Percentiles rank a stretch among this genome's conserved stretches.
These are phyloP conservation scores for Nissolia schottii DNA, from an alignment of 306 rosid genomes.

Conservation along the genomic window DNA sequence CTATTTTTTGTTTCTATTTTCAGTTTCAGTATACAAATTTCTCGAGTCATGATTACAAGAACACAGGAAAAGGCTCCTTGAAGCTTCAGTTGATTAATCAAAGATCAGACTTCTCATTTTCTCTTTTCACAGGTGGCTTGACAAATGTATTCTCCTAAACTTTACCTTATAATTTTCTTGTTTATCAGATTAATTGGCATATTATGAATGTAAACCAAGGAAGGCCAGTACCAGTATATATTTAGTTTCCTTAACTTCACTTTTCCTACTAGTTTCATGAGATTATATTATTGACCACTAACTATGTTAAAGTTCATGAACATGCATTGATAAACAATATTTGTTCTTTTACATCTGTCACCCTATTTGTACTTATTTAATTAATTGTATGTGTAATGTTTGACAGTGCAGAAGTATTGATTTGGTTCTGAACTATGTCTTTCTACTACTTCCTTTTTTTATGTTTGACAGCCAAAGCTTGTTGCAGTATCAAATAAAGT, in stretches of 20 bases:
- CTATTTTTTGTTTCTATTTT: conserved; percentile 14
- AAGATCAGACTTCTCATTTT: conserved; percentile 85
- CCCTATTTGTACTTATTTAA: not conserved
- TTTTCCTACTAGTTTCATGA: not conserved
- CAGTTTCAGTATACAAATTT: conserved; percentile 89
- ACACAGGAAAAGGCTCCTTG: conserved; percentile 64
- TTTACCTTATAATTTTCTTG: not conserved
- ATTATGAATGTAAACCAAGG: not conserved
- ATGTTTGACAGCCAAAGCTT: conserved; percentile 68
- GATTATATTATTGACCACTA: not conserved
- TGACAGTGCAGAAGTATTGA: not conserved
- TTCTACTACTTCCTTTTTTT: conserved; percentile 13
- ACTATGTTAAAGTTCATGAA: not conserved
- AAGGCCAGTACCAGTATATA: not conserved
- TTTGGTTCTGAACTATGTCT: conserved; percentile 6
- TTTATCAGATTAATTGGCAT: not conserved
- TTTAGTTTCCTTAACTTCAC: not conserved
- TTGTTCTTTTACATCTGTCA: not conserved
- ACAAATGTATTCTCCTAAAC: conserved; percentile 41
- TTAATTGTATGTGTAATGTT: not conserved
- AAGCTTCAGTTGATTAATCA: conserved; percentile 87
- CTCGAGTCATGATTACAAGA: conserved; percentile 50
- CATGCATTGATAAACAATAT: not conserved
- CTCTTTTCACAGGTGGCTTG: conserved; percentile 77
- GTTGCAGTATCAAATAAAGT: conserved; percentile 62